Conservation (phyloP, 805 yeast species). For the Zygosaccharomyces pseudorouxii region DNA sequence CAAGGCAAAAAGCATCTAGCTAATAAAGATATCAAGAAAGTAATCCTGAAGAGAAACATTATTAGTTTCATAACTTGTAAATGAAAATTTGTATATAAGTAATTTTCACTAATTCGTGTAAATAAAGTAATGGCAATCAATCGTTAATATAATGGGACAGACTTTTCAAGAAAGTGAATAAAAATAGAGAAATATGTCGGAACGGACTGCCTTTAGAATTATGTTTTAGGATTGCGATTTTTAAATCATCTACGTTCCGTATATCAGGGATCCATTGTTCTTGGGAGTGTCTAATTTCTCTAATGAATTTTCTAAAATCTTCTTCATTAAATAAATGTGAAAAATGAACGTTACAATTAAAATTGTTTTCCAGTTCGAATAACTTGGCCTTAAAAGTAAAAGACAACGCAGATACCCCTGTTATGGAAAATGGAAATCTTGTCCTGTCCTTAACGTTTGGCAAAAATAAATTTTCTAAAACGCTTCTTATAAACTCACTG, state of each 20-base stretch:
- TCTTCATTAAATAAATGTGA: constrained; percentile 19
- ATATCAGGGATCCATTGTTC: constrained; percentile 16
- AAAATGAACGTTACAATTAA: constrained; percentile 7
- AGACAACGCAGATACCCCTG: constrained; percentile 27
- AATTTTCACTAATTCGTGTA: constrained; percentile 2
- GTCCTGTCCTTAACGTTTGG: constrained; percentile 12
- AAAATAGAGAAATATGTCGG: constrained; percentile 44
- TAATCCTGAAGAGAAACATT: constrained; percentile 50
- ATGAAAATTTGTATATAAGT: constrained; percentile 6
- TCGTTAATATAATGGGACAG: constrained; percentile 31
- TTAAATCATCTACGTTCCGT: constrained; percentile 41
- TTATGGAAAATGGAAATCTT: constrained; percentile 20
- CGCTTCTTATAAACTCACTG: constrained; percentile 17
- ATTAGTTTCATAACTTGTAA: constrained; percentile 40
- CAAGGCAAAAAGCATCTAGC: constrained; percentile 42
- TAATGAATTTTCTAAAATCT: constrained; percentile 19
- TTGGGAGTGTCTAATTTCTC: background rate
- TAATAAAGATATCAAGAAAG: constrained; percentile 43
- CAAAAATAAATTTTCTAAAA: constrained; percentile 14
- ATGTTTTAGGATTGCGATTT: constrained; percentile 41
- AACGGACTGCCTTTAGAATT: constrained; percentile 40
- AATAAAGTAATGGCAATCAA: constrained; percentile 1
- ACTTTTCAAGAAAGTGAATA: constrained; percentile 52
- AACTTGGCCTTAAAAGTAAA: constrained; percentile 14
- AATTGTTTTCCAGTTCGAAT: constrained; percentile 11